Evolutionary conservation across 2,329 filamentous ascomycete species (phyloP).

Genomic region (Claviceps pusilla): DNA sequence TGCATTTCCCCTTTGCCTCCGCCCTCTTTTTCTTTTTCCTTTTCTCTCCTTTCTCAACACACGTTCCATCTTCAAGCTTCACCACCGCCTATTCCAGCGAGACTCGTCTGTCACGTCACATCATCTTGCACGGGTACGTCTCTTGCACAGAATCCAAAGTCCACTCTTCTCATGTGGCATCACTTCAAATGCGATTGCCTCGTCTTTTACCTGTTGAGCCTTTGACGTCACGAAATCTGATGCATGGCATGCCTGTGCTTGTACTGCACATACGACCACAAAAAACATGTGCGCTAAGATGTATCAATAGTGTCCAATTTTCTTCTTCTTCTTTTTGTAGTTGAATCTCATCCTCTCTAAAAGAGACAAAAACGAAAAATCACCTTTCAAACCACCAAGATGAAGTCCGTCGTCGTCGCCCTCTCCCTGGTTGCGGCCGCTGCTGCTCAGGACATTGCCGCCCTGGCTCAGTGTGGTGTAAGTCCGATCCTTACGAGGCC

Average conservation of each 20-base stretch:
- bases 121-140: conserved; percentile 1
- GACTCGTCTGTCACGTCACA: background rate
- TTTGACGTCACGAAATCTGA: no score
- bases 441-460: conserved; percentile 25
- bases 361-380: background rate
- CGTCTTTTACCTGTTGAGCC: background rate
- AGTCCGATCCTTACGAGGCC: conserved; percentile 12
- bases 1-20: background rate
- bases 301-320: background rate
- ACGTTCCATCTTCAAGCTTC: background rate
- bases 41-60: background rate
- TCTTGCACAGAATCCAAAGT: background rate
- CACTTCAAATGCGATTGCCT: background rate
- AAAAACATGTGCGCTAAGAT: background rate
- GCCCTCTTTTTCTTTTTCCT: background rate
- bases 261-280: no score
- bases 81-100: background rate
- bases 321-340: background rate
- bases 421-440: conserved; percentile 25
- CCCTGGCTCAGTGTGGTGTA: conserved; percentile 39
- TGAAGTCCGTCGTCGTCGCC: conserved; percentile 34
- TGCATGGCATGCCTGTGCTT: no score
- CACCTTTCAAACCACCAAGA: conserved; percentile 20
- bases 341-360: no score
- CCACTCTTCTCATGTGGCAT: background rate